Evolutionary conservation across 1,284 basidiomycete genomes (phyloP).

Genomic region (Malassezia caprae): DNA sequence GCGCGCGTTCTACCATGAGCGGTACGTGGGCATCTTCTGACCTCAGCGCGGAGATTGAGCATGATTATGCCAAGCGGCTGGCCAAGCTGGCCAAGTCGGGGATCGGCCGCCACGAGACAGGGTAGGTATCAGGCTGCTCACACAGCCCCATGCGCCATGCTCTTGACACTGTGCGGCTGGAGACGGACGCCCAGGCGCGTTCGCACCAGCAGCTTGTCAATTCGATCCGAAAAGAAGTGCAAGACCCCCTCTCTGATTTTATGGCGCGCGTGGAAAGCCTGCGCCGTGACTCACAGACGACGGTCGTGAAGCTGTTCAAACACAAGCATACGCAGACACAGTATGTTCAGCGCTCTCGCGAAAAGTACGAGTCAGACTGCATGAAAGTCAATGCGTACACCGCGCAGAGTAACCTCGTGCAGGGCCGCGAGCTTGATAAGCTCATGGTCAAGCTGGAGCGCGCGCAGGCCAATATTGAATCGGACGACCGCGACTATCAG

Average conservation of each 20-base stretch:
- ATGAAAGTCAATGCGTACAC: conserved; percentile 90
- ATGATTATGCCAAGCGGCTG: conserved; percentile 84
- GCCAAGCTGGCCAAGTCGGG: conserved; percentile 67
- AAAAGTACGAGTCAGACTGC: conserved; percentile 89
- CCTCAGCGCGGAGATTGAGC: conserved; percentile 69
- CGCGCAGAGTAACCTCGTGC: conserved; percentile 80
- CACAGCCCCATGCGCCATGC: conserved; percentile 67
- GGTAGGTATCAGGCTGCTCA: conserved; percentile 52
- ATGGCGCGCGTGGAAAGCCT: conserved; percentile 27
- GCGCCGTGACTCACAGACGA: conserved; percentile 23
- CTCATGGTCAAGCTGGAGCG: conserved; percentile 75
- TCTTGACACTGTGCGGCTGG: conserved; percentile 65
- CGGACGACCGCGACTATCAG: conserved; percentile 67
- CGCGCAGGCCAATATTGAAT: conserved; percentile 75
- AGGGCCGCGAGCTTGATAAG: conserved; percentile 88
- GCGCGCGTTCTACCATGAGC: conserved; percentile 74
- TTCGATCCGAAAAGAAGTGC: conserved; percentile 68
- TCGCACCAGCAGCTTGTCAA: conserved; percentile 62
- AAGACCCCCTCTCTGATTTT: conserved; percentile 51
- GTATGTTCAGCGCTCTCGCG: conserved; percentile 58
- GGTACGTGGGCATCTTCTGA: conserved; percentile 41
- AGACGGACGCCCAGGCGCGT: conserved; percentile 71
- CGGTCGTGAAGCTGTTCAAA: conserved; percentile 42
- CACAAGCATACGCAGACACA: conserved; percentile 45
- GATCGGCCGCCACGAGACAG: conserved; percentile 81